Base-by-base conservation (phyloP, 192 early-diverging fungal species). In the Coemansia pectinata region DNA sequence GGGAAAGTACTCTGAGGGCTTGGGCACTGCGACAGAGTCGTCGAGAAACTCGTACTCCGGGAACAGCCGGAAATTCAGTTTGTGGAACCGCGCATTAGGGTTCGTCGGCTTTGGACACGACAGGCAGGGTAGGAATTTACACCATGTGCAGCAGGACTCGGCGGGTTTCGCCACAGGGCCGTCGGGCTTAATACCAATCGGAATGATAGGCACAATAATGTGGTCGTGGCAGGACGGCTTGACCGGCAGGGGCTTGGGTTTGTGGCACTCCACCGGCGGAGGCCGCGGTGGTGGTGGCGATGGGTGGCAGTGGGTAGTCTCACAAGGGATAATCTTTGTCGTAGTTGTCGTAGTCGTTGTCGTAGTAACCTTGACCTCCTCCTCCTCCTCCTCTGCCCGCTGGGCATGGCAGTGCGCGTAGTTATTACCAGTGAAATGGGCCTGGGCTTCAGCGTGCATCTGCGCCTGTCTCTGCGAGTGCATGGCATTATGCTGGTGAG, bases 31-130 rank as follows among this genome's bases (percentile, higher is more conserved):
- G 9, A 76, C 41, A 19, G 63, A 4, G 47, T 83, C 81, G 9
- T 76, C 66, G 5, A 83, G 70, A 36, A 83, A 83, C 70, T 83
- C 81, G 73, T 83, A 83, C 27, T 83, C 81, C 10, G 81, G 81
- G 55, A 66, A 78, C 52, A 83, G 63, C 0, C 81, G 69, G 64
- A 83, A 83, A 41, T 83, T 83, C 11, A 7, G 5, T 61, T 78
- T 83, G 11, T 72, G 64, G 76, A 83, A 83, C 0, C 81, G 72
- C 42, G 59, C 75, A 44, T 83, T 83, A 2, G 75, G 69, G 58
- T 83, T 83, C 5, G 74, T 67, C 12, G 79, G 79, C n/a, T 73
- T 65, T 11, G 79, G 79, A 44, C 79, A 82, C 55, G 66, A 66
- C 0, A 82, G 69, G 36, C 79, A 82, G 4, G 79, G 79, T 0